phyloP scores from a whole-genome alignment of 2,329 filamentous ascomycete species.

The Pseudogymnoascus sp. region DNA sequence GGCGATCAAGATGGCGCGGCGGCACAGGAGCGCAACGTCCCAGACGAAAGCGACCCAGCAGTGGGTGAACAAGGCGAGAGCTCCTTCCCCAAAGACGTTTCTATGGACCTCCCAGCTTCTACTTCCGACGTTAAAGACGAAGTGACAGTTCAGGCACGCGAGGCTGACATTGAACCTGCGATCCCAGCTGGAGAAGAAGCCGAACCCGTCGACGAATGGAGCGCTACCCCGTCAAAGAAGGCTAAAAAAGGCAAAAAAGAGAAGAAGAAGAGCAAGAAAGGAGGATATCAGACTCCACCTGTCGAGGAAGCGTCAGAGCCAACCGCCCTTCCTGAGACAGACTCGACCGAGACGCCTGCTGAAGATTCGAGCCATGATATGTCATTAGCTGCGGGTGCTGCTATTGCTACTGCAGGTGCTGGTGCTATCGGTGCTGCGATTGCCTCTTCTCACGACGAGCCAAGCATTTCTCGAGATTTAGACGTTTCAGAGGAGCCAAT shows the following conservation, averaged over 20 bases:
- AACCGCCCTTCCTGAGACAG: not conserved
- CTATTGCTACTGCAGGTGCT: not conserved
- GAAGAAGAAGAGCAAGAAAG: not conserved
- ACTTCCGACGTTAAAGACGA: not conserved
- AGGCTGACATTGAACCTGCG: not conserved
- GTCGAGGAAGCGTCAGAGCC: not conserved
- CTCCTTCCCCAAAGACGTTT: not conserved
- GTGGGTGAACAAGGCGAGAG: not conserved
- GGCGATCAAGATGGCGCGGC: not conserved
- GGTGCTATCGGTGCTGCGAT: not conserved
- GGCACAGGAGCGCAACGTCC: not conserved
- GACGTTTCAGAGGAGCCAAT: not conserved
- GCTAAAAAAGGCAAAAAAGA: constrained; percentile 32
- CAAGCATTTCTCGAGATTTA: constrained; percentile 14
- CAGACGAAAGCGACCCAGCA: no score
- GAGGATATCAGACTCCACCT: constrained; percentile 1
- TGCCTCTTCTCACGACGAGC: not conserved
- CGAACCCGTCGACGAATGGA: not conserved
- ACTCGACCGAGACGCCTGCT: not conserved
- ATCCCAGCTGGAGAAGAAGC: not conserved
- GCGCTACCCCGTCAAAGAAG: constrained; percentile 11
- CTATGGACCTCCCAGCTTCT: not conserved
- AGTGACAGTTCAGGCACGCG: not conserved
- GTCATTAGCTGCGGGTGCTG: not conserved
- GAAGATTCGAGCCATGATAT: constrained; percentile 32